Conservation (phyloP, 169 alveolate species). For the Eimeria acervulina region DNA sequence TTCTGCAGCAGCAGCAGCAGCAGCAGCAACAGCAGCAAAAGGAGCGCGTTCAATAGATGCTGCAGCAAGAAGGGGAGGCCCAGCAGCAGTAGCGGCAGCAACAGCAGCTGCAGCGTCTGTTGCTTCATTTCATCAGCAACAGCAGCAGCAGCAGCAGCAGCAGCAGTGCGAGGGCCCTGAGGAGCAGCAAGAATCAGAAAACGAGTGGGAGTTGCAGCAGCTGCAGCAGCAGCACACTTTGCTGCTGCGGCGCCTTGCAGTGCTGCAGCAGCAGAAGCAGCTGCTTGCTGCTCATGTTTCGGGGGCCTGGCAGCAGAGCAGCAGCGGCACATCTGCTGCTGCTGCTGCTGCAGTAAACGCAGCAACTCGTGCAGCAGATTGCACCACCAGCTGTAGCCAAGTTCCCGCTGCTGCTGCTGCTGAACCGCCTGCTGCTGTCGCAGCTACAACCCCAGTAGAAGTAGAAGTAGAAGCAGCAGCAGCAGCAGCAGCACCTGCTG, state of each 20-base stretch:
- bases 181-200: slow-evolving; percentile 1
- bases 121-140: not conserved
- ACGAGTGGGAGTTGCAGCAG: slow-evolving; percentile 39
- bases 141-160: slow-evolving; percentile 21
- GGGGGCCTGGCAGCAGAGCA: not conserved
- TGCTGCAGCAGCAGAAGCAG: slow-evolving; percentile 60
- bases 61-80: not conserved
- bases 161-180: not conserved
- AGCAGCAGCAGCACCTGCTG: slow-evolving; percentile 23
- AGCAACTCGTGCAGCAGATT: too few relatives aligned
- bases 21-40: slow-evolving; percentile 11
- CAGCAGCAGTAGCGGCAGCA: slow-evolving; percentile 12
- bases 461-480: not conserved
- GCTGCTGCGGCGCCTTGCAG: slow-evolving; percentile 55
- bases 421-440: not conserved
- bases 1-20: slow-evolving; percentile 7
- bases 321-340: slow-evolving; percentile 9
- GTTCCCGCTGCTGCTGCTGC: too few relatives aligned
- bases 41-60: not conserved
- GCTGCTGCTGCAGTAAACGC: not conserved
- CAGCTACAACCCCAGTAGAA: not conserved
- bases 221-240: slow-evolving; percentile 47
- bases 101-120: not conserved
- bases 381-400: too few relatives aligned
- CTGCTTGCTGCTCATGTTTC: slow-evolving; percentile 16